Evolutionary conservation across 805 yeast species (phyloP), one percentile per base, ranked within the genome.

Genomic region (Yamadazyma sp.): DNA sequence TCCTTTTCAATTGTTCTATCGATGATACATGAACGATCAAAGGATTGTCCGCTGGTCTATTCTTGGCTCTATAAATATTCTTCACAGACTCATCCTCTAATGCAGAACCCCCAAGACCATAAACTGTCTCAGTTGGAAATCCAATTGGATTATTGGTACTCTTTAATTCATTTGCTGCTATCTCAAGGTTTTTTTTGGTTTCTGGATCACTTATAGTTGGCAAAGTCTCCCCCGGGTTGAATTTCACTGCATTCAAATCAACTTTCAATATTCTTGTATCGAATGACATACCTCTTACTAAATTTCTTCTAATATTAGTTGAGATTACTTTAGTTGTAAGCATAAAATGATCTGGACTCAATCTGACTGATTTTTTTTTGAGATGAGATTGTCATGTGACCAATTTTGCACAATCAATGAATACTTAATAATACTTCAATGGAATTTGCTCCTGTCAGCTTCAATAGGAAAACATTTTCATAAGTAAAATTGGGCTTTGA

Each of bases 61-160:
- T 87, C 50, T 93, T 93, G 18, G 97, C 98, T 17, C 59, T 68
- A 56, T 88, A 93, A 7, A 93, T 93, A 29, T 80, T 75, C 39
- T 60, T 55, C 2, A 89, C 96, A 0, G 94, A 75, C 4, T 75
- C 77, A 35, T 87, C 87, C 35, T 69, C 71, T 32, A 86, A 63
- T 0, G 95, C 85, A 3, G 89, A 82, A 1, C 93, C 98, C 0
- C 96, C 98, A 1, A 93, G 69, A 0, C 98, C 98, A 56, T 93
- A 93, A 0, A 93, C 98, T 0, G 98, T 93, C 54, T 93, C 98
- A 0, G 98, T 86, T 2, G 98, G 98, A 50, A 93, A 89, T 0
- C 91, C 98, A 10, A 93, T 88, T 0, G 82, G 87, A 18, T 78
- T 65, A 24, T 70, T 54, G 0, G 81, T 63, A 2, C 58, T 56